Percentiles rank a stretch among this genome's conserved stretches.
Evolutionary conservation across 164 flowering plant genomes (phyloP).

Genomic region (Kalanchoe fedtschenkoi): DNA sequence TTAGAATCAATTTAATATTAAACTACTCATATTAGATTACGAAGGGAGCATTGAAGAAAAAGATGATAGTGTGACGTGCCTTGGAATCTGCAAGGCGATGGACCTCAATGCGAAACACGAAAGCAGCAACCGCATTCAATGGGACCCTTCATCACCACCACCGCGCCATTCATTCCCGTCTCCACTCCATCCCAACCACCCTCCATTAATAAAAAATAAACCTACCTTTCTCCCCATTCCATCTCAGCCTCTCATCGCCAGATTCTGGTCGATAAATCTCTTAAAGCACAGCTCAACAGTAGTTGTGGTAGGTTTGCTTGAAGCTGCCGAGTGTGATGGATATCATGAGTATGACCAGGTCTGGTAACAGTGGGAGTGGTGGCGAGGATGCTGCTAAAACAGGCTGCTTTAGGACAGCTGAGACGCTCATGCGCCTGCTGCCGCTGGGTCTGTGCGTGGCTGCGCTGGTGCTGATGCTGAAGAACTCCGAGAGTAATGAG

Average conservation of each 20-base stretch:
- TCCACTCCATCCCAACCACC: neutral
- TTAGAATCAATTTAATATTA: too few species aligned
- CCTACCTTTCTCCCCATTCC: too few species aligned
- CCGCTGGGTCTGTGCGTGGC: slow-evolving; percentile 57
- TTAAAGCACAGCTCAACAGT: neutral
- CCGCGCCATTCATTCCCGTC: too few species aligned
- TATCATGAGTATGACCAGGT: neutral
- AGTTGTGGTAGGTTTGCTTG: neutral
- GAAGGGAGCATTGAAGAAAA: too few species aligned
- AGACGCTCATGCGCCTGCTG: slow-evolving; percentile 50
- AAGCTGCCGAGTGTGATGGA: neutral
- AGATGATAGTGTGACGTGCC: too few species aligned
- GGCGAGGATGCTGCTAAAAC: slow-evolving; percentile 13
- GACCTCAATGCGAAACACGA: neutral
- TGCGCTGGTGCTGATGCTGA: slow-evolving; percentile 74
- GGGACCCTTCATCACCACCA: neutral
- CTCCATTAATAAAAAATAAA: slow-evolving; percentile 4
- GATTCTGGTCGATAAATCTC: neutral
- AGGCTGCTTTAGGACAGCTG: slow-evolving; percentile 32
- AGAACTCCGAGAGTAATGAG: slow-evolving; percentile 46
- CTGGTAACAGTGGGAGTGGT: slow-evolving; percentile 1
- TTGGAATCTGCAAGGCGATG: neutral
- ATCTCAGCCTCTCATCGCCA: neutral
- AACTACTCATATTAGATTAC: too few species aligned
- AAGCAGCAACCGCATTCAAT: too few species aligned